Evolutionary conservation across 2,329 filamentous ascomycete species (phyloP), one percentile per base, ranked within the genome.

Genomic region (Cytospora schulzeri): DNA sequence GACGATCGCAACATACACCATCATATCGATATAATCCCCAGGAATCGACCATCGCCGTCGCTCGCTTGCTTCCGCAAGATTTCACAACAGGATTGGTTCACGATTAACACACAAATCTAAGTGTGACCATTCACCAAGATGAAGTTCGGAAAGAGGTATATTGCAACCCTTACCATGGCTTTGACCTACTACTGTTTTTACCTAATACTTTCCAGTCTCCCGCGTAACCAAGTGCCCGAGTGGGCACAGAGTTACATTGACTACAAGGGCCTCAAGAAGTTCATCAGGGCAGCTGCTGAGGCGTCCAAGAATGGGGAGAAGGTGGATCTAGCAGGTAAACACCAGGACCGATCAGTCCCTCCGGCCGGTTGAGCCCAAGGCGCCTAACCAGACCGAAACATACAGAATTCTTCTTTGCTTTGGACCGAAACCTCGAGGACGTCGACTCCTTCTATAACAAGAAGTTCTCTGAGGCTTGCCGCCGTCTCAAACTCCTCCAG

Each of bases 371-470:
- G 68, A 71, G 70, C 71, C 72, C 71, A 22, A 69, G 56, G 73
- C 71, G 70, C 76, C 77, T 80, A 75, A 79, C 76, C 68, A 69
- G 38, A 68, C 68, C 70, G 67, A 68, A 71, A 72, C 29, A 9
- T n/a, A n/a, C 81, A 97, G 95, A 93, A 77, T 97, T 99, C 84
- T 97, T 97, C 81, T 97, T 94, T 77, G 91, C 90, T 69, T 88
- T 99, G 76, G 95, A 99, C 76, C 91, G 95, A 72, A 97, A 98
- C 75, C 89, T 99, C 73, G 95, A 99, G 81, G 91, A 96, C 78
- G 94, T 99, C 76, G 93, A 97, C 77, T 86, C 87, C 59, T 98
- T 99, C 77, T 98, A 97, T 82, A 97, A 96, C 80, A 96, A 93
- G 76, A 97, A 97, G 76, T 92, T 93, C 73, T 85, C 88, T 67